A percentile compares a stretch with the other conserved stretches of the same genome.
These are phyloP conservation scores for Rhizoclosmatium globosum DNA, from an alignment of 192 early-diverging fungal species.

Conservation along the genomic window DNA sequence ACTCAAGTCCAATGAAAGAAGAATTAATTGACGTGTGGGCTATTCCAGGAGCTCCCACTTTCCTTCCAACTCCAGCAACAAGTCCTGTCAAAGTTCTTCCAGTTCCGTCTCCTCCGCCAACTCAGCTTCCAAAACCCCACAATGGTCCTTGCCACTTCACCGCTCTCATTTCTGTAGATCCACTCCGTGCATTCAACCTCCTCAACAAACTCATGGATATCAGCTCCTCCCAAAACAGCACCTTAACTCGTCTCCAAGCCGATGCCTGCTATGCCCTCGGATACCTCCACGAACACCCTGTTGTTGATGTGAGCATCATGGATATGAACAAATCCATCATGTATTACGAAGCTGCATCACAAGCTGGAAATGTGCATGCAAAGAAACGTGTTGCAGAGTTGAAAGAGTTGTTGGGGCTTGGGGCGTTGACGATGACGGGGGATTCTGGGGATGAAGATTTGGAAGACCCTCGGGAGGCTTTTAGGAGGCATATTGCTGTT, in stretches of 20 bases:
- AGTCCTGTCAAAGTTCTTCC: neutral
- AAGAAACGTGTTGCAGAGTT: neutral
- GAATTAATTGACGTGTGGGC: constrained; percentile 16
- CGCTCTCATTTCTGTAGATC: neutral
- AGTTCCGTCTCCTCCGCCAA: neutral
- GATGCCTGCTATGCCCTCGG: constrained; percentile 6
- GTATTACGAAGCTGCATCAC: neutral
- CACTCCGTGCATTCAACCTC: neutral
- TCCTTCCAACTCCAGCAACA: neutral
- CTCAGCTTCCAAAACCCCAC: neutral
- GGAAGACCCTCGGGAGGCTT: neutral
- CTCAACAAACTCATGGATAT: neutral
- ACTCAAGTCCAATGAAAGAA: neutral
- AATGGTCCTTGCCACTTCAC: constrained; percentile 1
- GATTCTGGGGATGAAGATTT: neutral
- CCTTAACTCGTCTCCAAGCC: neutral
- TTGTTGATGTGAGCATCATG: neutral
- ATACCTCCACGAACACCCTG: neutral
- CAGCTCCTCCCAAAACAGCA: neutral
- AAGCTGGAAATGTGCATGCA: neutral
- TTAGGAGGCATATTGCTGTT: neutral
- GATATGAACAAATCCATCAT: neutral
- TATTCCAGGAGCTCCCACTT: neutral
- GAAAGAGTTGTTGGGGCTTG: neutral
- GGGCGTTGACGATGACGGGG: neutral